These are phyloP conservation scores for Phytophthora ramorum DNA, from an alignment of 352 stramenopile species.

Conservation along the genomic window DNA sequence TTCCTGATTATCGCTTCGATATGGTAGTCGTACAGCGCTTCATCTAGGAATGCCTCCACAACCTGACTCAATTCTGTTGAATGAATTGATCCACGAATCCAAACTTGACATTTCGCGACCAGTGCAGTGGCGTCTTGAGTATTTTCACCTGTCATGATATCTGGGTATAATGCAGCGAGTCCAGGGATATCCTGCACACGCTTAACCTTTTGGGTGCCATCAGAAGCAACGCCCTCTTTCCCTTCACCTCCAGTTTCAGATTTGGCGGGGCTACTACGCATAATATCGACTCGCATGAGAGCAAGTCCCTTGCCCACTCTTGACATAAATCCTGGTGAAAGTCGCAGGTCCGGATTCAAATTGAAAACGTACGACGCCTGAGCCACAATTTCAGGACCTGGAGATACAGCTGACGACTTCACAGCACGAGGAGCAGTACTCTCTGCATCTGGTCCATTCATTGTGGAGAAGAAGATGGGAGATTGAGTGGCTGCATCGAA, in stretches of 20 bases:
- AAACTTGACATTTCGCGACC: constrained; percentile 69
- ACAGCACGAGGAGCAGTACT: constrained; percentile 4
- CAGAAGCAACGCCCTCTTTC: constrained; percentile 1
- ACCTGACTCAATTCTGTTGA: constrained; percentile 56
- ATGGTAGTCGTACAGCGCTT: constrained; percentile 83
- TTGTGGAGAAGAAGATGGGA: constrained; percentile 34
- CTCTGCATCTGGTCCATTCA: neutral
- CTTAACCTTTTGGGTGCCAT: constrained; percentile 16
- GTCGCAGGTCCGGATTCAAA: constrained; percentile 81
- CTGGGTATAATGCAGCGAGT: constrained; percentile 27
- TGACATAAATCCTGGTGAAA: constrained; percentile 78
- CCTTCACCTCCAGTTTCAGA: constrained; percentile 9
- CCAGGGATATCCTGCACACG: constrained; percentile 35
- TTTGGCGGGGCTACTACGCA: constrained; percentile 26
- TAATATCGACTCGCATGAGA: constrained; percentile 67
- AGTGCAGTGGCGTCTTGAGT: constrained; percentile 12
- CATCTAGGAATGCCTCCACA: constrained; percentile 74
- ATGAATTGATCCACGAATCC: constrained; percentile 76
- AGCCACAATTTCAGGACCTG: constrained; percentile 38
- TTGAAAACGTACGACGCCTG: constrained; percentile 81
- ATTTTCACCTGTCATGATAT: neutral
- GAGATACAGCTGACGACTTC: neutral
- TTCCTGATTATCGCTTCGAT: constrained; percentile 68
- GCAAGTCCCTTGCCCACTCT: constrained; percentile 81
- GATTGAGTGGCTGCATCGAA: constrained; percentile 38